Base-by-base conservation (phyloP, 2,329 filamentous ascomycete species). In the Colletotrichum eremochloae region DNA sequence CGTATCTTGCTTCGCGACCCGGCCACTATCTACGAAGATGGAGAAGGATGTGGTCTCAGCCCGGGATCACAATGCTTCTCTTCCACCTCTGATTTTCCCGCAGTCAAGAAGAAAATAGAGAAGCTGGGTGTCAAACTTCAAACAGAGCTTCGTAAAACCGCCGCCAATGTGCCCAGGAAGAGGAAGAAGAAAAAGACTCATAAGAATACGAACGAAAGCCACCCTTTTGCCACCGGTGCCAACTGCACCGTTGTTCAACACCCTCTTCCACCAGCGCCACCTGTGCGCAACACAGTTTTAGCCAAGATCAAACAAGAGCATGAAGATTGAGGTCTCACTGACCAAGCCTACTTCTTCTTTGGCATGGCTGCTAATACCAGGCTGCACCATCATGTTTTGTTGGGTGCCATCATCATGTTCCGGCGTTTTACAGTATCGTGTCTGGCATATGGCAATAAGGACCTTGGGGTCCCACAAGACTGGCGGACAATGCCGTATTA, bases 241-340 rank as follows among this genome's bases (percentile, higher is more conserved):
- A 67, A 67, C 56, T 53, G 56, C 36, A 67, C 36, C 36, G 20
- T 53, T 20, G n/a, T 64, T 24, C 55, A 67, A 40, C 57, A 18
- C 4, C 50, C 38, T 61, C 38, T 61, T 15, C 55, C 55, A 24
- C n/a, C 38, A 15, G 38, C 40, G 12, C 50, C 62, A 11, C 24
- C 50, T 24, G 40, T 36, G 58, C 29, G 36, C 29, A 46, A 20
- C 20, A 31, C 8, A 18, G 18, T 38, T 46, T 29, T 29, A 12
- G 14, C 44, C 29, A 31, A 18, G 12, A 42, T 67, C 57, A 63
- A 67, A 31, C 24, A 52, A 44, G 65, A 67, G 24, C 8, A 9
- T 4, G 7, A 15, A 3, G 18, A 12, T 1, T 67, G 11, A 55
- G 7, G n/a, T 42, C n/a, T 11, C 4, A 24, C 5, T 14, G 12